A percentile compares a stretch with the other conserved stretches of the same genome.
Evolutionary conservation across 345 rosid species (phyloP).

Genomic region (Eucalyptus viminalis): DNA sequence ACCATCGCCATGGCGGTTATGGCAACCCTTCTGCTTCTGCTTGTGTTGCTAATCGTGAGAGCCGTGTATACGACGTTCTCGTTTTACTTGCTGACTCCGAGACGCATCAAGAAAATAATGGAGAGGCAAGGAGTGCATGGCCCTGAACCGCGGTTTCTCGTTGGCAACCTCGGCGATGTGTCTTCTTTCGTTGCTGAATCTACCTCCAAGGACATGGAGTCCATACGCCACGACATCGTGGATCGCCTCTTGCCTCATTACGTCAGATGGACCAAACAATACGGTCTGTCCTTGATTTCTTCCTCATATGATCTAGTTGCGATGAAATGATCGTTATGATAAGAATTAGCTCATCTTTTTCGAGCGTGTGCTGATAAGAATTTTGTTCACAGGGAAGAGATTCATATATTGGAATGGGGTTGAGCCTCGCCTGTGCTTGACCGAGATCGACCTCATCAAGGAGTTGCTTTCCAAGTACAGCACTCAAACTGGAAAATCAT

Average conservation of each 20-base stretch:
- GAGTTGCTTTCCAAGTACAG: conserved; percentile 57
- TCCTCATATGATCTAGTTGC: background rate
- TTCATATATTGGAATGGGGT: conserved; percentile 81
- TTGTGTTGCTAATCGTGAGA: conserved; percentile 9
- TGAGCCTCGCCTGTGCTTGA: conserved; percentile 76
- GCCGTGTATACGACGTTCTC: conserved; percentile 37
- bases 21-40: conserved; percentile 4
- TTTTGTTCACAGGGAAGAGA: conserved; percentile 52
- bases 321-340: background rate
- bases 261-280: conserved; percentile 61
- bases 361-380: background rate
- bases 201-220: conserved; percentile 35
- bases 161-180: conserved; percentile 68
- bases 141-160: conserved; percentile 58
- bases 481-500: conserved; percentile 65
- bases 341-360: background rate
- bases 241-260: conserved; percentile 82
- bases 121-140: conserved; percentile 76
- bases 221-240: conserved; percentile 57
- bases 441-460: conserved; percentile 66
- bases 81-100: conserved; percentile 57
- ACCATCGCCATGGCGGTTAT: background rate
- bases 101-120: conserved; percentile 64
- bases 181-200: conserved; percentile 44
- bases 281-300: conserved; percentile 24